Percentiles rank a stretch among this genome's conserved stretches.
Conservation (phyloP, 106 monocot species). For the Acorus calamus region DNA sequence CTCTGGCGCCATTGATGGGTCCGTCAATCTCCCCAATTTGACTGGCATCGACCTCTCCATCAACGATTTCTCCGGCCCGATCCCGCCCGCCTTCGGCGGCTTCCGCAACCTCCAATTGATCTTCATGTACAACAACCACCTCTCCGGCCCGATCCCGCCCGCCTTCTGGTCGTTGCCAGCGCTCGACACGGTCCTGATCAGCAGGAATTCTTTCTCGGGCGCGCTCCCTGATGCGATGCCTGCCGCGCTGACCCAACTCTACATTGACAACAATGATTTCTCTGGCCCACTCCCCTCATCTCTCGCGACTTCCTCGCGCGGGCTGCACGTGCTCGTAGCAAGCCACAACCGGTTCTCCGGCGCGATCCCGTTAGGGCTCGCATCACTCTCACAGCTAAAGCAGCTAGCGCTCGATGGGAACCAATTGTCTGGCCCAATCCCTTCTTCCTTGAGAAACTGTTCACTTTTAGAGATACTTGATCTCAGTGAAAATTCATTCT, state of each 20-base stretch:
- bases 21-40: too few species aligned
- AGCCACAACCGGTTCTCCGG: slow-evolving; percentile 48
- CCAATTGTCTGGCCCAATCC: slow-evolving; percentile 36
- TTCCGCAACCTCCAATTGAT: slow-evolving; percentile 38
- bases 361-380: slow-evolving; percentile 21
- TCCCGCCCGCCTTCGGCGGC: slow-evolving; percentile 45
- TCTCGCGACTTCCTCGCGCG: too few species aligned
- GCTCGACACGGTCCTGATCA: slow-evolving; percentile 20
- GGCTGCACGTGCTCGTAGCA: slow-evolving; percentile 26
- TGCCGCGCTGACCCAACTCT: slow-evolving; percentile 31
- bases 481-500: too few species aligned
- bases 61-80: slow-evolving; percentile 51
- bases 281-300: slow-evolving; percentile 43
- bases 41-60: slow-evolving; percentile 45
- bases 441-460: too few species aligned
- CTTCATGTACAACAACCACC: slow-evolving; percentile 35
- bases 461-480: too few species aligned
- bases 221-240: slow-evolving; percentile 35
- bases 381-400: slow-evolving; percentile 14
- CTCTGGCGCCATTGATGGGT: too few species aligned
- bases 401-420: slow-evolving; percentile 32
- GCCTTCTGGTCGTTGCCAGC: slow-evolving; percentile 42
- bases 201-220: slow-evolving; percentile 43
- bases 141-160: slow-evolving; percentile 41
- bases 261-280: slow-evolving; percentile 51